Evolutionary conservation across 1,284 basidiomycete species (phyloP).

Genomic region (Pulchroboletus neoregius): DNA sequence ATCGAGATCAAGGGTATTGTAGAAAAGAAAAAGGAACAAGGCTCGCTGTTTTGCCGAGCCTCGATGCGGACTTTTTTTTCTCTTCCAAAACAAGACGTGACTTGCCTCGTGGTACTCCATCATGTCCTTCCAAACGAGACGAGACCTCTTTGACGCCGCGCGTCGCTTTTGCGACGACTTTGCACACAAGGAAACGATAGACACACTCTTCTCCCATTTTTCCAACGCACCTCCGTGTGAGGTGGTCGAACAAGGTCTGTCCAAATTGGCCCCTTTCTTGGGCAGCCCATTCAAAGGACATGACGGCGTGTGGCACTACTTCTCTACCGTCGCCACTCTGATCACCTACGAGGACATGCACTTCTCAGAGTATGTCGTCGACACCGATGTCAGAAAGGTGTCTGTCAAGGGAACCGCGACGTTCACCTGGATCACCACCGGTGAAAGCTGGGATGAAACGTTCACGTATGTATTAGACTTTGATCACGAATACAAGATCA

Average conservation of each 20-base stretch:
- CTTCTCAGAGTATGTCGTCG: constrained; percentile 42
- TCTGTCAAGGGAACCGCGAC: constrained; percentile 50
- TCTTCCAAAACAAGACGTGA: no score
- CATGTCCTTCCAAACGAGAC: constrained; percentile 1
- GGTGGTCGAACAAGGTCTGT: constrained; percentile 56
- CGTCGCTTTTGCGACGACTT: constrained; percentile 52
- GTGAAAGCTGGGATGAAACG: constrained; percentile 53
- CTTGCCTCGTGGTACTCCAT: background rate
- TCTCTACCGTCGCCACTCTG: constrained; percentile 43
- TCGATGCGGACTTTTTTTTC: no score
- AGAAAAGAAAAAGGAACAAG: background rate
- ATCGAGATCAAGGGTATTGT: no score
- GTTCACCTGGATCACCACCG: constrained; percentile 54
- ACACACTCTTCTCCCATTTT: constrained; percentile 48
- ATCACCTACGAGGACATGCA: constrained; percentile 42
- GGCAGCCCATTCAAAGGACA: constrained; percentile 47
- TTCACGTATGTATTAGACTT: constrained; percentile 61
- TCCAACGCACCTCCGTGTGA: constrained; percentile 43
- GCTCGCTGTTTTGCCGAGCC: no score
- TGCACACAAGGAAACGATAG: constrained; percentile 40
- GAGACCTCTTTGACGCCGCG: constrained; percentile 43
- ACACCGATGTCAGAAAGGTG: constrained; percentile 41
- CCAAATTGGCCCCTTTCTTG: constrained; percentile 54
- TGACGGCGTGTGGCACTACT: constrained; percentile 47
- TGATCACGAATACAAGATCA: constrained; percentile 52